These are phyloP conservation scores for Trichoderma brevicompactum DNA, from an alignment of 2,329 filamentous ascomycete genomes.

Conservation along the genomic window DNA sequence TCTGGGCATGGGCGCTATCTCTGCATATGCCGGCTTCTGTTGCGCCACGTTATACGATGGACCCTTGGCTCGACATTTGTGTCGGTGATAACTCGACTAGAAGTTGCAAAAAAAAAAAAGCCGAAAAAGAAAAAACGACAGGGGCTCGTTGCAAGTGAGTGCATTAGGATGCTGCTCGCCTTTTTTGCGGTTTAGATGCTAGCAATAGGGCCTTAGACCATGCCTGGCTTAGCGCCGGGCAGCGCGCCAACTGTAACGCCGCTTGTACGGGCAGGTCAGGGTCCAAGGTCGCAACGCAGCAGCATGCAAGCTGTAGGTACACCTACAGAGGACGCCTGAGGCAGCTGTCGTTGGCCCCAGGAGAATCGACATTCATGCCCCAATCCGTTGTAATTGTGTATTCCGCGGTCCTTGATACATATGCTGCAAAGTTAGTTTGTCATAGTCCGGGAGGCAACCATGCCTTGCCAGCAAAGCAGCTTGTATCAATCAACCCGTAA, in stretches of 20 bases:
- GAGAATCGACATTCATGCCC: too few relatives aligned
- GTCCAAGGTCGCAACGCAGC: constrained; percentile 12
- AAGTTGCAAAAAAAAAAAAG: neutral
- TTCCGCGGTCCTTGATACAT: too few relatives aligned
- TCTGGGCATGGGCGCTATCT: neutral
- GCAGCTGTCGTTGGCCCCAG: too few relatives aligned
- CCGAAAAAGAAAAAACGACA: neutral
- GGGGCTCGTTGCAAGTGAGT: constrained; percentile 21
- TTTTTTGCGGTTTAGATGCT: constrained; percentile 14
- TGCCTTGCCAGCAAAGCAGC: too few relatives aligned
- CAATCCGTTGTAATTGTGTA: too few relatives aligned
- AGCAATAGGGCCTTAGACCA: neutral
- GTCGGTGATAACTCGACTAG: neutral
- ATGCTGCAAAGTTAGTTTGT: too few relatives aligned
- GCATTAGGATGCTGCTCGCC: constrained; percentile 20
- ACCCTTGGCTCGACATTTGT: neutral
- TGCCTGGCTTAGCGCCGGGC: constrained; percentile 1
- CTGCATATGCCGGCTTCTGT: constrained; percentile 5
- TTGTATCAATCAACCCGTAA: too few relatives aligned
- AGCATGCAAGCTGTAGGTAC: neutral
- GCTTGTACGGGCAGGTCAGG: neutral
- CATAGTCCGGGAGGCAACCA: too few relatives aligned
- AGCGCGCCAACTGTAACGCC: constrained; percentile 17
- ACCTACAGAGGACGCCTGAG: neutral
- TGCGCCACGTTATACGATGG: neutral